Evolutionary conservation across 176 grass and related monocot species (phyloP), one percentile per base, ranked within the genome.

Genomic region (Aegilops longissima): DNA sequence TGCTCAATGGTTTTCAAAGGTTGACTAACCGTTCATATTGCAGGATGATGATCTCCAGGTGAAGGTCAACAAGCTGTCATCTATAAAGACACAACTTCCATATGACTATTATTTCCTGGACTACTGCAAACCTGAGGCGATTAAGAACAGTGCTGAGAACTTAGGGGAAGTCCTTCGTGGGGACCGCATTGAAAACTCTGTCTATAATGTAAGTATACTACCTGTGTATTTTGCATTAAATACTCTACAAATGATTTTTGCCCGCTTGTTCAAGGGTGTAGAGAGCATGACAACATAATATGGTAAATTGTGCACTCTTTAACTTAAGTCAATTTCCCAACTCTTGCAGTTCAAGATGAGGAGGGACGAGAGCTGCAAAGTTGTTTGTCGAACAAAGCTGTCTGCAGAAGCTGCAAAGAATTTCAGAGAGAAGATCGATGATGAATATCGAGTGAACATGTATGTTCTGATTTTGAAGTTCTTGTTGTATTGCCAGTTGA

Each of bases 91-190:
- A 31, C 93, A 95, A 47, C 93, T 95, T 80, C 93, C 93, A 63
- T 95, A 95, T 77, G 93, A 95, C 76, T 95, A 93, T 75, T 95
- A 95, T 93, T 95, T 93, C 78, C 80, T 95, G 54, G 93, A 95
- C 52, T 95, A 95, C 78, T 95, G 93, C 65, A 93, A 95, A 84
- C 93, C 91, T 52, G 44, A 36, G 25, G 85, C 85, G 10, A 93
- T 95, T 80, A 85, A 91, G 78, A 95, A 95, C 84, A 95, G 78
- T 66, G 93, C 91, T 85, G 93, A 95, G 76, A 95, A 95, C 80
- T 89, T 95, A 44, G 91, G 93, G 45, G 93, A 95, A 90, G 89
- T 95, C 63, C 93, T 95, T 89, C 93, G 93, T 66, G 93, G 93
- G 64, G 93, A 95, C 64, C 93, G 91, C 39, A 95, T 95, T 66